Percentiles rank a stretch among this genome's conserved stretches.
phyloP scores from a whole-genome alignment of 2,329 filamentous ascomycete species.

The Fusarium tanahbumbuense region DNA sequence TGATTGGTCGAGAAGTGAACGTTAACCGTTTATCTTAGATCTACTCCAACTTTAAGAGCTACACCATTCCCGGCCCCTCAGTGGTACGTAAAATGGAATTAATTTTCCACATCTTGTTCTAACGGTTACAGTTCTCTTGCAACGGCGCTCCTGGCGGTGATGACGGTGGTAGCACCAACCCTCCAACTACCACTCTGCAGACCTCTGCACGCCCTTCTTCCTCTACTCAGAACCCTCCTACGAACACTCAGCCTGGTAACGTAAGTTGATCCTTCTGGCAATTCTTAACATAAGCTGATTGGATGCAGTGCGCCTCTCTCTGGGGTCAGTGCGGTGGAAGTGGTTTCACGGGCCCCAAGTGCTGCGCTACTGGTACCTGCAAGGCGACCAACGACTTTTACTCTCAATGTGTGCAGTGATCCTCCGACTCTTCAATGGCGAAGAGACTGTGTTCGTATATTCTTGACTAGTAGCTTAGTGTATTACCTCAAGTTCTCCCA shows the following conservation, averaged over 20 bases:
- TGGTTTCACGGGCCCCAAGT: constrained; percentile 1
- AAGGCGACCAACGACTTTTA: constrained; percentile 10
- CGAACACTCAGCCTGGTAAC: neutral
- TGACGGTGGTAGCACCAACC: neutral
- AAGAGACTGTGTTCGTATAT: neutral
- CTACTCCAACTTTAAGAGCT: constrained; percentile 21
- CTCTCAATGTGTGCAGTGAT: constrained; percentile 7
- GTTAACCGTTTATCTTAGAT: neutral
- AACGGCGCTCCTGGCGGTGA: constrained; percentile 7
- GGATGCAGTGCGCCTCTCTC: neutral
- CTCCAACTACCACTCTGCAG: constrained; percentile 2
- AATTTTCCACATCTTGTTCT: fast-evolving
- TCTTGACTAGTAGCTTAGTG: neutral
- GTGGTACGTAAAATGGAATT: neutral
- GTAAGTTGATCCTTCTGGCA: neutral
- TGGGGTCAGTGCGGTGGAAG: constrained; percentile 15
- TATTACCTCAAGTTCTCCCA: neutral
- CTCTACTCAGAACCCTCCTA: neutral
- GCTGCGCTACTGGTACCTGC: constrained; percentile 17
- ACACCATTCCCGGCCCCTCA: constrained; percentile 1
- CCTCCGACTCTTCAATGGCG: fast-evolving
- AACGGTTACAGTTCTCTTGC: neutral
- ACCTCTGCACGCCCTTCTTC: constrained; percentile 2
- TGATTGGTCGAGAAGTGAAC: fast-evolving
- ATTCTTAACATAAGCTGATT: neutral